Conservation (phyloP, 2,329 filamentous ascomycete species). For the Apiospora arundinis region DNA sequence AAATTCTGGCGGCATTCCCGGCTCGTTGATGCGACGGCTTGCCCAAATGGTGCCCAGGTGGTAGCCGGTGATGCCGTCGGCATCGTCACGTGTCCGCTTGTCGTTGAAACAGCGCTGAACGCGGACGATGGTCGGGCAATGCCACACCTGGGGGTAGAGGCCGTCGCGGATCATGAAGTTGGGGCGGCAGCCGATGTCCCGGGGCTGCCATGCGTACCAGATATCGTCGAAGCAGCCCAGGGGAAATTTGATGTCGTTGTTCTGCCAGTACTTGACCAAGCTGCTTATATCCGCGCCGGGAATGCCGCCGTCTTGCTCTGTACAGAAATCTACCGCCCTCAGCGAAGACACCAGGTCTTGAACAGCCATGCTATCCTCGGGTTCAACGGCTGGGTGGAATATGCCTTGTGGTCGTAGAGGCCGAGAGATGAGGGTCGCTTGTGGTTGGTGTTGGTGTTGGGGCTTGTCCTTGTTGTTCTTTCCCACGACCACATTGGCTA, state of each 20-base stretch:
- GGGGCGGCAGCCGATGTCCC: not conserved
- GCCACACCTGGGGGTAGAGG: not conserved
- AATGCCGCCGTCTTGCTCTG: not conserved
- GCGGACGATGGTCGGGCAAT: not conserved
- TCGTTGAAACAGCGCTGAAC: not conserved
- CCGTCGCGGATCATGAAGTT: not conserved
- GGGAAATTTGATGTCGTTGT: not conserved
- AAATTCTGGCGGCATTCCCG: not conserved
- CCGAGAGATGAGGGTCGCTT: too few relatives aligned
- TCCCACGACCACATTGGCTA: too few relatives aligned
- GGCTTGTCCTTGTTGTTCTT: too few relatives aligned
- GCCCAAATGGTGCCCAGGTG: not conserved
- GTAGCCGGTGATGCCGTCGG: not conserved
- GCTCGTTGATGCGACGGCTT: accelerated
- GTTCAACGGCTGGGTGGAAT: too few relatives aligned
- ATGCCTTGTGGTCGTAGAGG: too few relatives aligned
- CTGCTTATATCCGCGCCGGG: not conserved
- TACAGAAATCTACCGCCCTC: not conserved
- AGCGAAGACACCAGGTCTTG: not conserved
- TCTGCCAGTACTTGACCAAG: not conserved
- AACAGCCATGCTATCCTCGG: not conserved
- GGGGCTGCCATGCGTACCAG: not conserved
- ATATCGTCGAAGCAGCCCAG: not conserved
- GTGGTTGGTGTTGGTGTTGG: too few relatives aligned
- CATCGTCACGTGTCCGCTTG: not conserved